A percentile compares a stretch with the other conserved stretches of the same genome.
phyloP scores from a whole-genome alignment of 345 rosid species.

The Pistacia atlantica region DNA sequence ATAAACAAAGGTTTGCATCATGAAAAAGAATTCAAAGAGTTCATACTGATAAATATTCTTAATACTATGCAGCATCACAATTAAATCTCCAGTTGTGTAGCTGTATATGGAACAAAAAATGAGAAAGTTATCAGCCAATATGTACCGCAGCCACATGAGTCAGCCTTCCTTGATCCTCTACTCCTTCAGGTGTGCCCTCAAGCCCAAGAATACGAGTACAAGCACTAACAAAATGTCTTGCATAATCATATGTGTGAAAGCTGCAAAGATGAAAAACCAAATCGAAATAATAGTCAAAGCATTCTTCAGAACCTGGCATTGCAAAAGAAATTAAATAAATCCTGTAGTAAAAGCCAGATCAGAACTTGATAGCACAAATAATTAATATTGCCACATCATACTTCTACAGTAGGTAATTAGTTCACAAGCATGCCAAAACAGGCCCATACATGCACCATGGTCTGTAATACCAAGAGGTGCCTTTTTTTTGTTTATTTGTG shows the following conservation, averaged over 20 bases:
- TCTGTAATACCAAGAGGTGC: no score
- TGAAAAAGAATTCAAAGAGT: slow-evolving; percentile 24
- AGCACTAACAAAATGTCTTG: slow-evolving; percentile 69
- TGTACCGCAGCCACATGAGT: slow-evolving; percentile 58
- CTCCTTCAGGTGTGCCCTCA: slow-evolving; percentile 72
- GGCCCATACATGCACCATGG: no score
- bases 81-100: slow-evolving; percentile 17
- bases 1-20: slow-evolving; percentile 21
- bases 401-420: neutral
- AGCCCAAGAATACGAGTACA: slow-evolving; percentile 69
- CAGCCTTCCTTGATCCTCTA: slow-evolving; percentile 64
- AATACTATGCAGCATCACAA: slow-evolving; percentile 14
- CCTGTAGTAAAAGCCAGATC: slow-evolving; percentile 2
- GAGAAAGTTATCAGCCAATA: slow-evolving; percentile 20
- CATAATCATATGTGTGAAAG: slow-evolving; percentile 64
- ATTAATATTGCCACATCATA: neutral
- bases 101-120: neutral
- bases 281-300: neutral
- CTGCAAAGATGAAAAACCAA: slow-evolving; percentile 30
- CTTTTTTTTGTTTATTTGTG: no score
- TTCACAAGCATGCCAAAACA: neutral
- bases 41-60: slow-evolving; percentile 13
- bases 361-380: neutral
- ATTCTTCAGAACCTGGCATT: neutral
- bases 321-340: neutral